A percentile compares a stretch with the other conserved stretches of the same genome.
Evolutionary conservation across 768 basidiomycete species (phyloP).

Genomic region (Boletus huronensis): DNA sequence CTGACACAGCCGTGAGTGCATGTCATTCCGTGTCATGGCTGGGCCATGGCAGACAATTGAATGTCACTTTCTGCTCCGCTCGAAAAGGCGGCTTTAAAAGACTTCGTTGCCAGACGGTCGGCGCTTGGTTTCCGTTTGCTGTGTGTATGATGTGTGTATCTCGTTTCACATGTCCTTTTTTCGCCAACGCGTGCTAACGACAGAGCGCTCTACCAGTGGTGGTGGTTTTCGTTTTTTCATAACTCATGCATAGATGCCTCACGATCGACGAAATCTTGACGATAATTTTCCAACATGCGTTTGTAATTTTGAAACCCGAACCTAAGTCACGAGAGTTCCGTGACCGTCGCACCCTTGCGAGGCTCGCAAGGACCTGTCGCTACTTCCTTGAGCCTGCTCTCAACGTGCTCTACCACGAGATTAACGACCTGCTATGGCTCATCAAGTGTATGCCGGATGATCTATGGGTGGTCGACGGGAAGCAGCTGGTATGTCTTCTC

Average conservation of each 20-base stretch:
- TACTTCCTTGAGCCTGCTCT: slow-evolving; percentile 33
- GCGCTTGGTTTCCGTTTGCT: slow-evolving; percentile 13
- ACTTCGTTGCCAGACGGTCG: background rate
- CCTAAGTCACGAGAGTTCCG: slow-evolving; percentile 28
- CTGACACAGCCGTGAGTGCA: slow-evolving; percentile 14
- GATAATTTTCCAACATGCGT: slow-evolving; percentile 31
- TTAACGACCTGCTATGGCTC: slow-evolving; percentile 30
- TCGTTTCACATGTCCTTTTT: background rate
- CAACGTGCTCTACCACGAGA: slow-evolving; percentile 31
- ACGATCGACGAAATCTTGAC: slow-evolving; percentile 33
- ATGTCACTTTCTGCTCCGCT: slow-evolving; percentile 20
- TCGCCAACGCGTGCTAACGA: slow-evolving; percentile 1
- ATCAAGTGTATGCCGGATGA: slow-evolving; percentile 32
- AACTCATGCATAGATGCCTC: slow-evolving; percentile 34
- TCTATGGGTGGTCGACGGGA: slow-evolving; percentile 31
- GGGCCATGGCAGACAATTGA: slow-evolving; percentile 1
- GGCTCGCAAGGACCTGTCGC: slow-evolving; percentile 31
- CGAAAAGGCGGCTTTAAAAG: slow-evolving; percentile 16
- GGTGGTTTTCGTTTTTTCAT: slow-evolving; percentile 11
- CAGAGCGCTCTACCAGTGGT: slow-evolving; percentile 6
- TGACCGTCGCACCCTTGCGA: slow-evolving; percentile 30
- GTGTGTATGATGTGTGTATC: slow-evolving; percentile 27
- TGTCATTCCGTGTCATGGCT: background rate
- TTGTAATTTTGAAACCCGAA: slow-evolving; percentile 26
- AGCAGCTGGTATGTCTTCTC: slow-evolving; percentile 24